Evolutionary conservation across 768 basidiomycete species (phyloP), one percentile per base, ranked within the genome.

Genomic region (Bullera alba): DNA sequence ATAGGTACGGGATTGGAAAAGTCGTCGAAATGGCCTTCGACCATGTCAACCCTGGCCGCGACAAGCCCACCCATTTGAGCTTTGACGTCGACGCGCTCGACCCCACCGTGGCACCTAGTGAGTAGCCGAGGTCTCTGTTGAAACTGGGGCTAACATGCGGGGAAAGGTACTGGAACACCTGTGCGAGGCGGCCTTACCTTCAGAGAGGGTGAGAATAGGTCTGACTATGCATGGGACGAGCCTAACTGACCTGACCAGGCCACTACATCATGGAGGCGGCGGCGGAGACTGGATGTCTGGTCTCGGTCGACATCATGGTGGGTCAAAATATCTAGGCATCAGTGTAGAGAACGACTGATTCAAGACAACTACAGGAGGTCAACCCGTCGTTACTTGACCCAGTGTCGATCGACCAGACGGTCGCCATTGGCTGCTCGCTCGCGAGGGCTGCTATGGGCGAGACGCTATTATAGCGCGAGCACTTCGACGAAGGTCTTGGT

Each of bases 11-110:
- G 32, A 95, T 95, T 52, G 90, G 92, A 19, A 83, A 83, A 65
- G 90, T 97, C 50, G 84, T 97, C 42, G 88, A 97, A 65, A 88
- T 93, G 87, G 95, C 95, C 27, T 75, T 97, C 59, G 87, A 96
- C 71, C 81, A 88, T 71, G 86, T 97, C 60, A 95, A 93, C 74
- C 87, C 87, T 10, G 78, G 80, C 50, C 77, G 89, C 60, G 79
- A 86, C 57, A 76, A 77, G 29, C 95, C 95, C 17, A 88, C 96
- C 54, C 95, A 99, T 74, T 75, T 99, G 54, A 89, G 86, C 70
- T 99, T 96, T 71, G 95, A 99, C 70, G 91, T 97, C 19, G 89
- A 92, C 66, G 90, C 90, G 10, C 75, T 92, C 44, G 93, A 97
- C 72, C 95, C 95, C 10, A 80, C 80, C 15, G 92, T 96, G 46